Conservation (phyloP, 768 basidiomycete species). For the Leccinum ochraceum region DNA sequence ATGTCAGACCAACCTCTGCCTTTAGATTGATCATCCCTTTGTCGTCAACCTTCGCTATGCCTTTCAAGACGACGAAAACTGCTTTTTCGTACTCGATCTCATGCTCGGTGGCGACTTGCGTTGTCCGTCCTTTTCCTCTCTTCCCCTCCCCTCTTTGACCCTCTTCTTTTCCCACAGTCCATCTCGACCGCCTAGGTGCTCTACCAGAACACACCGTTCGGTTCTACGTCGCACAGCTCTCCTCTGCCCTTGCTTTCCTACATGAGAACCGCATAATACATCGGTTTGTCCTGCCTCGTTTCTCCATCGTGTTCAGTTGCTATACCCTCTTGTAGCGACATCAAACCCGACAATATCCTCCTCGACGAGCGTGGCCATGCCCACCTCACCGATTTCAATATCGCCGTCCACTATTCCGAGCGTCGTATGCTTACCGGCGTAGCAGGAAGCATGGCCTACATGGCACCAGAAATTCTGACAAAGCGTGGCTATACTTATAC, state of each 20-base stretch:
- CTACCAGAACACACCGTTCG: conserved; percentile 77
- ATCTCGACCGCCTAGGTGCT: conserved; percentile 78
- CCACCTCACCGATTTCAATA: conserved; percentile 98
- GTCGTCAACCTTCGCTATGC: conserved; percentile 95
- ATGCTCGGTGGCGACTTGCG: conserved; percentile 96
- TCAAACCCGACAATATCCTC: conserved; percentile 98
- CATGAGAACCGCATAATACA: conserved; percentile 96
- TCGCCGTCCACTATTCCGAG: conserved; percentile 94
- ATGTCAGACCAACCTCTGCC: background rate
- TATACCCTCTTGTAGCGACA: conserved; percentile 54
- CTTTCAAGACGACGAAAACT: conserved; percentile 98
- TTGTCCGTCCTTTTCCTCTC: conserved; percentile 52
- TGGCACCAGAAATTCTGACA: conserved; percentile 89
- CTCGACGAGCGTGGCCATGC: conserved; percentile 95
- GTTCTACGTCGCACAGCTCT: conserved; percentile 88
- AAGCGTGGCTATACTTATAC: conserved; percentile 94
- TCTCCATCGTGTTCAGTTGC: too few relatives aligned
- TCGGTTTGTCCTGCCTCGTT: conserved; percentile 56
- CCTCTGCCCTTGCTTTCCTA: conserved; percentile 85
- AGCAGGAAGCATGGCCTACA: conserved; percentile 98
- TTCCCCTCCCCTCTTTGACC: background rate
- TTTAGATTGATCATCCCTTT: conserved; percentile 93
- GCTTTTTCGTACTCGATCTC: conserved; percentile 96
- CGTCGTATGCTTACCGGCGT: conserved; percentile 83
- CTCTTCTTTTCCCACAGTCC: conserved; percentile 52